These are phyloP conservation scores for Biscutella auriculata DNA, from an alignment of 441 rosid genomes.

Conservation along the genomic window DNA sequence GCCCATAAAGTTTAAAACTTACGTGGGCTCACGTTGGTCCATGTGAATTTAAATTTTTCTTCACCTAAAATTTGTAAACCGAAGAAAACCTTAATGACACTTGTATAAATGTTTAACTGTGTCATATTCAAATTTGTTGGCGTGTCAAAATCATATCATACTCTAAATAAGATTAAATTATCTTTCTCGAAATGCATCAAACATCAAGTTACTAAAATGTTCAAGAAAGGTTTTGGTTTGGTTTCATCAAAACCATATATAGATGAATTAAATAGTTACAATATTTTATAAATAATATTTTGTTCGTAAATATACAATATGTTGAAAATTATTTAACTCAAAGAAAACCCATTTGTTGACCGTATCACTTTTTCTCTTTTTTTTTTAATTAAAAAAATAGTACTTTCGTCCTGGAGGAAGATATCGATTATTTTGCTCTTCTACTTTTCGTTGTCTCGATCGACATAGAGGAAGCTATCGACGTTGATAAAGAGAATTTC, in stretches of 20 bases:
- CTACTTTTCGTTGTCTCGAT: constrained; percentile 17
- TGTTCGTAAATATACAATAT: no score
- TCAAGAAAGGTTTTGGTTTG: constrained; percentile 1
- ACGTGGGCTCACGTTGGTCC: no score
- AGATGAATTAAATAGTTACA: background rate
- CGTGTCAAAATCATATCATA: background rate
- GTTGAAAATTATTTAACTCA: background rate
- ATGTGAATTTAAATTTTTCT: background rate
- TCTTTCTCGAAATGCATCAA: background rate
- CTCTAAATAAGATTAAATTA: background rate
- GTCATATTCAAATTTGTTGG: constrained; percentile 10
- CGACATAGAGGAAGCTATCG: constrained; percentile 15
- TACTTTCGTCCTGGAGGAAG: constrained; percentile 4
- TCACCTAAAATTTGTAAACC: background rate
- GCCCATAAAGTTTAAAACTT: background rate
- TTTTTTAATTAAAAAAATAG: background rate
- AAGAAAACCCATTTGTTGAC: constrained; percentile 3
- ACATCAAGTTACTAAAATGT: background rate
- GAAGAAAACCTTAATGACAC: no score
- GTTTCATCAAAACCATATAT: background rate
- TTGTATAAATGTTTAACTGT: no score
- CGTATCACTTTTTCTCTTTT: background rate
- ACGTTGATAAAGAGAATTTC: background rate
- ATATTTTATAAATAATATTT: background rate
- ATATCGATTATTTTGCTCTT: constrained; percentile 6